Evolutionary conservation across 345 rosid genomes (phyloP).

Genomic region (Lenwebbia sp.): DNA sequence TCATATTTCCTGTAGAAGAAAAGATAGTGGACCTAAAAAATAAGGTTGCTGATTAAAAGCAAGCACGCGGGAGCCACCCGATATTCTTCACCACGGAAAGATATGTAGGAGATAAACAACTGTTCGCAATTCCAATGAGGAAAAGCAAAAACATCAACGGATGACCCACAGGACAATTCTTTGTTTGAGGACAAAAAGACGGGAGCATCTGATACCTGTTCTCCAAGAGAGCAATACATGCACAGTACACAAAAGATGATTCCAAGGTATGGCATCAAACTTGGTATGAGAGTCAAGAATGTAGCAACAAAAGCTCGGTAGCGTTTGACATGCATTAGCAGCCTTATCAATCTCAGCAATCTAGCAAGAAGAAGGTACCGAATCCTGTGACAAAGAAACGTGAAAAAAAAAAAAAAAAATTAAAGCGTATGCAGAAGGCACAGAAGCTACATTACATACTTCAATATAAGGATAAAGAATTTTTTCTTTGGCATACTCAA

Average conservation of each 20-base stretch:
- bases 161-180: not conserved
- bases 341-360: slow-evolving; percentile 82
- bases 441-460: not conserved
- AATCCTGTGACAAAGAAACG: slow-evolving; percentile 40
- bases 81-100: not conserved
- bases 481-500: not conserved
- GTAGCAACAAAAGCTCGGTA: slow-evolving; percentile 92
- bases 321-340: slow-evolving; percentile 61
- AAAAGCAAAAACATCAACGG: not conserved
- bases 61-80: not conserved
- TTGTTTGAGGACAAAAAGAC: not conserved
- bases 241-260: slow-evolving; percentile 78
- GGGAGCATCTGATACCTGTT: slow-evolving; percentile 42
- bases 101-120: not conserved
- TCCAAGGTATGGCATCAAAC: slow-evolving; percentile 93
- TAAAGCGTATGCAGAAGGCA: not conserved
- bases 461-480: not conserved
- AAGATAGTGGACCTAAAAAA: not conserved
- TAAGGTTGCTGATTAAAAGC: not conserved
- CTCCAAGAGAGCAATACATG: slow-evolving; percentile 87
- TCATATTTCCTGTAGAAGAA: not conserved
- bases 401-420: not conserved
- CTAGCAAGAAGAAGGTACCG: slow-evolving; percentile 96
- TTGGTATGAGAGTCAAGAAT: slow-evolving; percentile 81
- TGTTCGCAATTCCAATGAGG: not conserved